These are phyloP conservation scores for Cladosporium oxysporum DNA, from an alignment of 2,329 filamentous ascomycete species.

Conservation along the genomic window DNA sequence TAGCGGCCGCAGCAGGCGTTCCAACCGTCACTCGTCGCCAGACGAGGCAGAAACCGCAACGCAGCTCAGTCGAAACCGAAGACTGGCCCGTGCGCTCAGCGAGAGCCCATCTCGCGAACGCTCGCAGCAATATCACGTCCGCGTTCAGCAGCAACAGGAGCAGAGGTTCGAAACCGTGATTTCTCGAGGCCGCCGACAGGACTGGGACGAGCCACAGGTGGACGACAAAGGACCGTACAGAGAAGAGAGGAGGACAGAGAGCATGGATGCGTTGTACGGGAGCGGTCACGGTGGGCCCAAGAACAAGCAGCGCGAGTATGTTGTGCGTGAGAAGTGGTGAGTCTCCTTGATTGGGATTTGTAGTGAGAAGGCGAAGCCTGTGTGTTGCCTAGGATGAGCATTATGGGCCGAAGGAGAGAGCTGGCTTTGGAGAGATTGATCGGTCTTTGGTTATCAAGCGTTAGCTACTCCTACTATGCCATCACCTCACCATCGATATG, in stretches of 20 bases:
- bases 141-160: conserved; percentile 8
- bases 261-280: conserved; percentile 22
- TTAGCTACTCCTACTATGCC: background rate
- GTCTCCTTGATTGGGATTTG: background rate
- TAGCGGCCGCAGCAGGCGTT: background rate
- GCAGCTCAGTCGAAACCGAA: conserved; percentile 16
- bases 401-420: background rate
- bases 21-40: background rate
- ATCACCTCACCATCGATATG: background rate
- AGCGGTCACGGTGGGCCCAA: conserved; percentile 12
- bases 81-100: conserved; percentile 28
- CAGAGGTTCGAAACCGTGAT: background rate
- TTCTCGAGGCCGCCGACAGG: background rate
- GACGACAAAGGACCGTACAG: conserved; percentile 29
- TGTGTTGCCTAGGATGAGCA: background rate
- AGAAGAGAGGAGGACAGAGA: conserved; percentile 20
- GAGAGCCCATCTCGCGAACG: conserved; percentile 36
- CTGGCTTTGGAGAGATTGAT: background rate
- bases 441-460: background rate
- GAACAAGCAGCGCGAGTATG: conserved; percentile 7
- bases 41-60: conserved; percentile 23
- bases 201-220: background rate
- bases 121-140: conserved; percentile 8
- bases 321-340: conserved; percentile 12
- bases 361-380: background rate